Conservation (phyloP, 192 early-diverging fungal genomes). For the Backusella liffmaniae region DNA sequence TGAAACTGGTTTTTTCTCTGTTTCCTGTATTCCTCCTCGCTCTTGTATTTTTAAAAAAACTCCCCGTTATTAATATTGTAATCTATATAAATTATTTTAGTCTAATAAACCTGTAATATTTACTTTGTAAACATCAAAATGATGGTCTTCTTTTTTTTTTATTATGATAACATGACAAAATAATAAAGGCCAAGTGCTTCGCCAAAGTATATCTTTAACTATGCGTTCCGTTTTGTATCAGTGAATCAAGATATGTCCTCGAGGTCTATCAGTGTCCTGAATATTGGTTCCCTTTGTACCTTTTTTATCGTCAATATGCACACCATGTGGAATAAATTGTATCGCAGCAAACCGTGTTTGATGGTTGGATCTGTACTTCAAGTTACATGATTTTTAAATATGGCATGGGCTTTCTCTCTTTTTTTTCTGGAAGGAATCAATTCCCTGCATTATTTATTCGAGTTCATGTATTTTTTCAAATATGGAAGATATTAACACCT, state of each 20-base stretch:
- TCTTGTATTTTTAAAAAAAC: background rate
- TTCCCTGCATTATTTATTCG: background rate
- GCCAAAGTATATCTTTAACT: background rate
- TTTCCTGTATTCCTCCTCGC: background rate
- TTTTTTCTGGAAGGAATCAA: background rate
- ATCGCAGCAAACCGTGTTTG: background rate
- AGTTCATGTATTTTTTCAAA: background rate
- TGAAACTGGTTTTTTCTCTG: background rate
- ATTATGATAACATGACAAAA: background rate
- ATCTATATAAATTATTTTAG: background rate
- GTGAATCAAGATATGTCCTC: background rate
- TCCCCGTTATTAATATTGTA: background rate
- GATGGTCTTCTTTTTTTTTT: background rate
- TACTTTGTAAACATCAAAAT: background rate
- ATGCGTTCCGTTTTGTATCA: background rate
- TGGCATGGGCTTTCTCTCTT: background rate
- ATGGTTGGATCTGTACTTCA: background rate
- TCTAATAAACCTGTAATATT: background rate
- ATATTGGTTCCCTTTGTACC: background rate
- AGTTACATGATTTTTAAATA: background rate
- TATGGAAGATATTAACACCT: background rate
- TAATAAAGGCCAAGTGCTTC: background rate
- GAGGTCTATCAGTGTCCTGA: background rate
- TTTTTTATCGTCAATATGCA: background rate
- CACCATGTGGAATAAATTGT: background rate